Evolutionary conservation across 2,329 filamentous ascomycete species (phyloP), one percentile per base, ranked within the genome.

Genomic region (Amphichorda felina): DNA sequence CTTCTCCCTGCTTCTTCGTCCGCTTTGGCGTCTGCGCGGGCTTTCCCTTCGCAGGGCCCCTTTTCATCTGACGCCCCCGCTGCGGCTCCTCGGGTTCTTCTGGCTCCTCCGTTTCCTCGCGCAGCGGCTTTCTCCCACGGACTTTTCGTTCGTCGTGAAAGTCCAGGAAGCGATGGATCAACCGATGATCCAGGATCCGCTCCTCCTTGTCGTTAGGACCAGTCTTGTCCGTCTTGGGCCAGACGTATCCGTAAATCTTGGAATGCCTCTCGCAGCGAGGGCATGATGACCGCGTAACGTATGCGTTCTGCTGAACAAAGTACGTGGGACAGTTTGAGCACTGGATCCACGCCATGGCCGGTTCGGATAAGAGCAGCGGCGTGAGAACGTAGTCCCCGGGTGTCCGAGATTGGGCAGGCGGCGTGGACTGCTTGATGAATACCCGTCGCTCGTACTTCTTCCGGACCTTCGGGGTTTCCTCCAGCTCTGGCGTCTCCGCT

Each of bases 211-310:
- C 91, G 15, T 72, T 57, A 13, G 75, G 75, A 1, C 84, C 84
- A 18, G 81, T 76, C 41, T 70, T 81, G 40, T 94, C 82, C 0
- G 91, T 96, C 64, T 98, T 95, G 5, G 91, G 91, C 91, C 91
- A 98, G 38, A 82, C 69, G 51, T 83, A 95, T 0, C 93, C 93
- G 53, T 96, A 98, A 1, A 98, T 63, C 61, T 94, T 96, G 13
- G 84, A 93, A 52, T 98, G 91, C 1, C 91, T 75, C 60, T 98
- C 91, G 56, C 91, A 98, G 6, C 91, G 76, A 4, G 86, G 88
- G 54, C 91, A 98, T 13, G 85, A 81, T 33, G 82, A 78, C 35
- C 81, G 76, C 1, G 88, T 95, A 44, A 79, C 80, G 54, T 94
- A 95, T 0, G 85, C 86, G 43, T 96, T 82, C 28, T 76, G 70